Conservation (phyloP, 179 eudicot genomes). For the Sideroxylon spinosum region DNA sequence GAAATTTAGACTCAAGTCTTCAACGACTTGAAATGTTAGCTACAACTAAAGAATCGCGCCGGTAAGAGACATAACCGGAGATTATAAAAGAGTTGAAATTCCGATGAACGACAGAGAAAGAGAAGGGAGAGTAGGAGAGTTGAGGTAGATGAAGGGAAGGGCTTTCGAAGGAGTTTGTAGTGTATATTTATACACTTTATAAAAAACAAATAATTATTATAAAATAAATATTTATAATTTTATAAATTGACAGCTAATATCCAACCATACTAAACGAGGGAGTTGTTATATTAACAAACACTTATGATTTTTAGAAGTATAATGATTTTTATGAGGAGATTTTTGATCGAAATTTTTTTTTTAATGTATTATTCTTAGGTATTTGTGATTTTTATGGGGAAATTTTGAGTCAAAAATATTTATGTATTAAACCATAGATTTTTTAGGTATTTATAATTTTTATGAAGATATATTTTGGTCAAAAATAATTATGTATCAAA, state of each 20-base stretch:
- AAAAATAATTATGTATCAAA: no score
- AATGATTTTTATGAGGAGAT: no score
- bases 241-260: slow-evolving; percentile 30
- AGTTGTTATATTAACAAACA: slow-evolving; percentile 12
- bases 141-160: slow-evolving; percentile 2
- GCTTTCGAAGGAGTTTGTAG: slow-evolving; percentile 17
- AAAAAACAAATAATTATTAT: background rate
- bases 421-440: no score
- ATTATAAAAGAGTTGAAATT: background rate
- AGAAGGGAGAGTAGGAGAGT: background rate
- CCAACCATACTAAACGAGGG: slow-evolving; percentile 12
- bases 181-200: slow-evolving; percentile 4
- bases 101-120: background rate
- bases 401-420: no score
- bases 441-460: no score
- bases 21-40: background rate
- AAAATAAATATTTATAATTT: background rate
- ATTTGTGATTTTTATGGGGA: no score
- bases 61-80: slow-evolving; percentile 10
- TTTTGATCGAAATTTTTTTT: no score
- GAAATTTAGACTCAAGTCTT: background rate
- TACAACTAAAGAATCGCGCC: background rate
- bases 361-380: no score
- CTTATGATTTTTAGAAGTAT: no score
- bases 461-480: no score